Evolutionary conservation across 176 grass and related monocot species (phyloP), one percentile per base, ranked within the genome.

Genomic region (Saccharum officinarum): DNA sequence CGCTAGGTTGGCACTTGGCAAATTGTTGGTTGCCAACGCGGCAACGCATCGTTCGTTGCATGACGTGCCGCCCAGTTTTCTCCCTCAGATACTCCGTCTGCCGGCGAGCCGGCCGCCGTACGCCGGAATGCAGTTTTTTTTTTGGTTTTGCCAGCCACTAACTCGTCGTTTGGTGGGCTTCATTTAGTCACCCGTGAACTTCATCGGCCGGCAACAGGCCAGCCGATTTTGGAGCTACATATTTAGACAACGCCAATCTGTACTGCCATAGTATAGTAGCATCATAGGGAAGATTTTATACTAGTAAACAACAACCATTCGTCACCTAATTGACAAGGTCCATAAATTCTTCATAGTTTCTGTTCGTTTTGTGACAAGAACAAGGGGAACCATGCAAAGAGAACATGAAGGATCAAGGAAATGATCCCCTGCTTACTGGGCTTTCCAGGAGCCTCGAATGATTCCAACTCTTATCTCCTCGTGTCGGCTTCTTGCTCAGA

Each of bases 31-130:
- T 59, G 20, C 8, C 60, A 38, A 8, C 69, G 41, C 40, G 20
- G 2, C 60, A 38, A 8, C 69, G 41, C 40, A 47, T 17, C 61
- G 25, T 63, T 63, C 36, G 5, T 10, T 50, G 45, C 47, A 15
- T 11, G 47, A 14, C 33, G 64, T 23, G 26, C 62, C 5, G 65
- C 12, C 66, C 13, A 3, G 13, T 64, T 50, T 15, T 18, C 76
- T 72, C 4, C 57, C 25, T 73, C 36, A 45, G 55, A 46, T 73
- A 39, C 73, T 83, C 49, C 64, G 75, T 57, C 18, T 0, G 49
- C 64, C 64, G 74, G 83, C 73, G 10, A 10, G 72, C 30, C 42
- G 42, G 73, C 71, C 65, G 79, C 41, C 75, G 42, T 42, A 20
- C 20, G 55, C 41, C 33, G 7, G 7, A 37, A 26, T 74, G 13